Evolutionary conservation across 208 protist species (phyloP).

Genomic region (Leishmania aethiopica): DNA sequence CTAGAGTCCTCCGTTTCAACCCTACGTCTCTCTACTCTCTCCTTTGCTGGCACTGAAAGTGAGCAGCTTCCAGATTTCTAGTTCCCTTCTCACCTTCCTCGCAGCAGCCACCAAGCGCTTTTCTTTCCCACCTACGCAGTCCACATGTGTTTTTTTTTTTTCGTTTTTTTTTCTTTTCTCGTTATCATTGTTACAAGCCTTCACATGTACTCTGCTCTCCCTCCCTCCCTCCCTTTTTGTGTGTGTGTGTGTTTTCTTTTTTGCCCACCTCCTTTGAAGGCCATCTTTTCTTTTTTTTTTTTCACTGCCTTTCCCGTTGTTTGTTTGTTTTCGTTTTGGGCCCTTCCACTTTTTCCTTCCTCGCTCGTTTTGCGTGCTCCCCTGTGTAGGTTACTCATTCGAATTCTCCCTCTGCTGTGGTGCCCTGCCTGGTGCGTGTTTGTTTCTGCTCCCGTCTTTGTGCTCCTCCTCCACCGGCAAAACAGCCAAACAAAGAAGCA

Average conservation of each 20-base stretch:
- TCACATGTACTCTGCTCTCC: not conserved
- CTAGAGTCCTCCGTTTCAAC: not conserved
- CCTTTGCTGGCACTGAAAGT: not conserved
- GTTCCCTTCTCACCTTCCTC: not conserved
- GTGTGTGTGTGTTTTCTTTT: not conserved
- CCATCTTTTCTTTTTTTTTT: not conserved
- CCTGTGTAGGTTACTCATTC: not conserved
- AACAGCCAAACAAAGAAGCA: not conserved
- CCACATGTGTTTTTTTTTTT: not conserved
- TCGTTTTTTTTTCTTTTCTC: not conserved
- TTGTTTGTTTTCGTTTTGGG: not conserved
- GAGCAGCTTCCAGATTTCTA: not conserved
- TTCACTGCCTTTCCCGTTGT: not conserved
- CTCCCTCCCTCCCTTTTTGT: too few relatives aligned
- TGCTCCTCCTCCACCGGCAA: not conserved
- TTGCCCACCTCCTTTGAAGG: not conserved
- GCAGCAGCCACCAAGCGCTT: not conserved
- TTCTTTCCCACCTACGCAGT: not conserved
- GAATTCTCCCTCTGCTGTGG: not conserved
- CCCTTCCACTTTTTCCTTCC: not conserved
- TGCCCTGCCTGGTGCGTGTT: not conserved
- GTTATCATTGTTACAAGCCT: not conserved
- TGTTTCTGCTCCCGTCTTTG: not conserved
- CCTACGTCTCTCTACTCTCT: constrained; percentile 8
- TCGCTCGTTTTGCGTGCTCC: not conserved